A percentile compares a stretch with the other conserved stretches of the same genome.
Evolutionary conservation across 768 basidiomycete genomes (phyloP).

Genomic region (Butyriboletus loyo): DNA sequence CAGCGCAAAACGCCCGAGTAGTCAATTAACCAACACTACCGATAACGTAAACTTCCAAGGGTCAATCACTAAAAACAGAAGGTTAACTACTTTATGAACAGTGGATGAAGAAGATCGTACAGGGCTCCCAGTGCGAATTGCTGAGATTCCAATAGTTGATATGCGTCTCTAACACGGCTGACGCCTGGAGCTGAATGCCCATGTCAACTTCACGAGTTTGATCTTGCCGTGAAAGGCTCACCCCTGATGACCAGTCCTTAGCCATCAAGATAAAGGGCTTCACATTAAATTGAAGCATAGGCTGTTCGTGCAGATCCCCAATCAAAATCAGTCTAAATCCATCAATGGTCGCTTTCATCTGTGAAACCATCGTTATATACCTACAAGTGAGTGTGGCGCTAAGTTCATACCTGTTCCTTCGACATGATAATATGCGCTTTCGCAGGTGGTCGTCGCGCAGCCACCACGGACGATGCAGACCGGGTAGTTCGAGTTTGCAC

Average conservation of each 20-base stretch:
- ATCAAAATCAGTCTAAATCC: constrained; percentile 93
- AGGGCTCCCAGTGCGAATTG: constrained; percentile 98
- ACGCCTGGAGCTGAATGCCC: constrained; percentile 67
- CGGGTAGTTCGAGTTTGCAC: constrained; percentile 1
- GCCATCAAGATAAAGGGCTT: constrained; percentile 80
- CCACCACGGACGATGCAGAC: constrained; percentile 2
- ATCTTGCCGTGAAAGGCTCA: constrained; percentile 32
- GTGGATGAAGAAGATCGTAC: constrained; percentile 39
- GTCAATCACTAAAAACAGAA: constrained; percentile 66
- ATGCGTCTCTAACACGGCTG: constrained; percentile 74
- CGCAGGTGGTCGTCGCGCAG: constrained; percentile 19
- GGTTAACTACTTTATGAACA: constrained; percentile 9
- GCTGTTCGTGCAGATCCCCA: constrained; percentile 93
- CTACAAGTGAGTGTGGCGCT: neutral
- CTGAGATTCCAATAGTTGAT: constrained; percentile 96
- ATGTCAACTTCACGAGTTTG: neutral
- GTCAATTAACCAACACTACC: constrained; percentile 37
- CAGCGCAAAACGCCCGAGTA: constrained; percentile 6
- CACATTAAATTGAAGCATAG: constrained; percentile 84
- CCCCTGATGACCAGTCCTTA: constrained; percentile 93
- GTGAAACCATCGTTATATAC: neutral
- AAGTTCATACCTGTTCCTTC: constrained; percentile 69
- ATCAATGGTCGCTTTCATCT: constrained; percentile 86
- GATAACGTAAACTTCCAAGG: constrained; percentile 87
- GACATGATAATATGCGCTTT: constrained; percentile 56